These are phyloP conservation scores for Paracoccidioides lutzii DNA, from an alignment of 2,329 filamentous ascomycete species.

Conservation along the genomic window DNA sequence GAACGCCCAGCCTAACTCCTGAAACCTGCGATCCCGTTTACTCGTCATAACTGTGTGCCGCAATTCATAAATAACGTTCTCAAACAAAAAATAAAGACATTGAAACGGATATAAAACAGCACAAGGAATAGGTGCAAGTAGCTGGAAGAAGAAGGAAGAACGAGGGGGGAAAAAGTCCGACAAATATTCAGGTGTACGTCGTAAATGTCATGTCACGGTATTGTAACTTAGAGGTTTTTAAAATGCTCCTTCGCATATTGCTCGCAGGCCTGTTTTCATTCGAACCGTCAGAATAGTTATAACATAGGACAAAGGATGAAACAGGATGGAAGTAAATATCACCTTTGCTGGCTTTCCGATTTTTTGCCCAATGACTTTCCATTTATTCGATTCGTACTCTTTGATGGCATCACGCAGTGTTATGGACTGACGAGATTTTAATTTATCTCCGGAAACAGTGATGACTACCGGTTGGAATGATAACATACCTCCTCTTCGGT, in stretches of 20 bases:
- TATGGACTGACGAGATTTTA: constrained; percentile 21
- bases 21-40: constrained; percentile 10
- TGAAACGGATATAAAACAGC: background rate
- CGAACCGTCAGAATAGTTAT: background rate
- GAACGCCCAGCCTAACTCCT: constrained; percentile 12
- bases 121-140: background rate
- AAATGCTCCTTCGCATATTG: constrained; percentile 97
- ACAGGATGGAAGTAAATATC: constrained; percentile 12
- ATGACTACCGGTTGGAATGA: background rate
- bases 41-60: constrained; percentile 5
- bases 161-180: background rate
- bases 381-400: constrained; percentile 97
- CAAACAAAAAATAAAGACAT: constrained; percentile 2
- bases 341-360: constrained; percentile 97
- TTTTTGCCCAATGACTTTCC: constrained; percentile 94
- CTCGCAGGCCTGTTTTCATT: constrained; percentile 52
- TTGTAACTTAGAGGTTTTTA: constrained; percentile 26
- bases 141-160: background rate
- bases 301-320: background rate
- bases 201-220: background rate
- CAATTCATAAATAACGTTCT: constrained; percentile 1
- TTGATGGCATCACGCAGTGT: constrained; percentile 81
- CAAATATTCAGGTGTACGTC: background rate
- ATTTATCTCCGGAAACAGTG: background rate
- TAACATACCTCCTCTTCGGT: constrained; percentile 76